These are phyloP conservation scores for Boechera retrofracta DNA, from an alignment of 345 rosid species.

Conservation along the genomic window DNA sequence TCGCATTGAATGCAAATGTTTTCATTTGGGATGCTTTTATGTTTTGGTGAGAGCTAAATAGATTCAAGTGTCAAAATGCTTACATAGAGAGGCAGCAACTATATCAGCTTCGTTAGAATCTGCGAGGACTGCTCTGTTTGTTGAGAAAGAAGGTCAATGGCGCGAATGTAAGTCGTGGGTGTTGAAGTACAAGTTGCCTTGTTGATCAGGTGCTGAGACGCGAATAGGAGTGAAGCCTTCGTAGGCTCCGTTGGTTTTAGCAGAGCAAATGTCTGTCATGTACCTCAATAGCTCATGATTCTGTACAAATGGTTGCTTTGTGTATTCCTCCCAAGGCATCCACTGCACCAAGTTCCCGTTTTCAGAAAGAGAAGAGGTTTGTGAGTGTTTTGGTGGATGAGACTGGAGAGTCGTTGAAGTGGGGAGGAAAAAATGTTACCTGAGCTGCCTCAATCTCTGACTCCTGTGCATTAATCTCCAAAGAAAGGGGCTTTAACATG, in stretches of 20 bases:
- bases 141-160: conserved; percentile 17
- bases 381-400: conserved; percentile 17
- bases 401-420: conserved; percentile 6
- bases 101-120: conserved; percentile 15
- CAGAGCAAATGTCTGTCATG: conserved; percentile 46
- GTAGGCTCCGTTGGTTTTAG: conserved; percentile 44
- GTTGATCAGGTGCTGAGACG: conserved; percentile 39
- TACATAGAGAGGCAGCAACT: conserved; percentile 23
- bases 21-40: conserved; percentile 10
- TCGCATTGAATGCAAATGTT: conserved; percentile 28
- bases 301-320: conserved; percentile 46
- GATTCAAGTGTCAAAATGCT: conserved; percentile 21
- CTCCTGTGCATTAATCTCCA: conserved; percentile 68
- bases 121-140: neutral
- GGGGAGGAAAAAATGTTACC: conserved; percentile 45
- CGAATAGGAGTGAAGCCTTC: conserved; percentile 48
- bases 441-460: conserved; percentile 77
- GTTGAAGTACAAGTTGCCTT: conserved; percentile 46
- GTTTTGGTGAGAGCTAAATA: conserved; percentile 6
- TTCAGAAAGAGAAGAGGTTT: conserved; percentile 19
- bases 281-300: conserved; percentile 45
- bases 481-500: conserved; percentile 73
- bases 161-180: conserved; percentile 40
- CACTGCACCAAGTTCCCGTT: conserved; percentile 55
- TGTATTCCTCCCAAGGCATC: conserved; percentile 67